These are phyloP conservation scores for Globisporangium recalcitrans DNA, from an alignment of 352 stramenopile species.

Conservation along the genomic window DNA sequence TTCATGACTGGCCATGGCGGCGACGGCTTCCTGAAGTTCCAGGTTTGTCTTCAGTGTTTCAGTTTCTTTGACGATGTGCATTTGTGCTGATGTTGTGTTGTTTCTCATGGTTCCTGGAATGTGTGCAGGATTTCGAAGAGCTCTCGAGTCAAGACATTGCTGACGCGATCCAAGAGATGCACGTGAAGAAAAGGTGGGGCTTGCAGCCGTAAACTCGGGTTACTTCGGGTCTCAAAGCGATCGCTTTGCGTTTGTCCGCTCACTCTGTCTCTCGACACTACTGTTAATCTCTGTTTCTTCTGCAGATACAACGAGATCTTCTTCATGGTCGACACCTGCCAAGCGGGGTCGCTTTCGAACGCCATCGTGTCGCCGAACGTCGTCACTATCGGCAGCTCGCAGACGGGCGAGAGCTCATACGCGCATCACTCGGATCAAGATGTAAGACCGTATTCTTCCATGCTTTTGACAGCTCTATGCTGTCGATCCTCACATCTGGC, in stretches of 20 bases:
- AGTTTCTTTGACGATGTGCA: slow-evolving; percentile 7
- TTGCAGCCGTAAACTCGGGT: neutral
- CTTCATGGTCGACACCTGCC: slow-evolving; percentile 97
- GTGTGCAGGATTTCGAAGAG: slow-evolving; percentile 90
- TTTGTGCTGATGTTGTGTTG: neutral
- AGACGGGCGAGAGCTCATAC: slow-evolving; percentile 93
- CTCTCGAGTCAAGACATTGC: slow-evolving; percentile 93
- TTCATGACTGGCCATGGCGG: slow-evolving; percentile 95
- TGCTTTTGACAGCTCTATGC: neutral
- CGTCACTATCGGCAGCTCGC: slow-evolving; percentile 89
- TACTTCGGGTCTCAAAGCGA: neutral
- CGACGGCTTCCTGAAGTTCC: slow-evolving; percentile 98
- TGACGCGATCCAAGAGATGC: slow-evolving; percentile 92
- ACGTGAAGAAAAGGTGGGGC: slow-evolving; percentile 82
- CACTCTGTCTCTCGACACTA: too few relatives aligned
- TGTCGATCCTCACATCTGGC: neutral
- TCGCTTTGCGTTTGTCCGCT: too few relatives aligned
- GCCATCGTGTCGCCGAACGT: slow-evolving; percentile 87
- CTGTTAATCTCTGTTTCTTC: neutral
- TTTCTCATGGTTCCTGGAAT: neutral
- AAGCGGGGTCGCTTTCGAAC: slow-evolving; percentile 91
- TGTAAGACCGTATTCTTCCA: slow-evolving; percentile 20
- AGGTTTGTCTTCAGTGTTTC: slow-evolving; percentile 78
- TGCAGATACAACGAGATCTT: slow-evolving; percentile 92
- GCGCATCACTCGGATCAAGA: slow-evolving; percentile 87